Percentiles rank a stretch among this genome's conserved stretches.
phyloP scores from a whole-genome alignment of 208 protist species.

The Sergeia podlipaevii region DNA sequence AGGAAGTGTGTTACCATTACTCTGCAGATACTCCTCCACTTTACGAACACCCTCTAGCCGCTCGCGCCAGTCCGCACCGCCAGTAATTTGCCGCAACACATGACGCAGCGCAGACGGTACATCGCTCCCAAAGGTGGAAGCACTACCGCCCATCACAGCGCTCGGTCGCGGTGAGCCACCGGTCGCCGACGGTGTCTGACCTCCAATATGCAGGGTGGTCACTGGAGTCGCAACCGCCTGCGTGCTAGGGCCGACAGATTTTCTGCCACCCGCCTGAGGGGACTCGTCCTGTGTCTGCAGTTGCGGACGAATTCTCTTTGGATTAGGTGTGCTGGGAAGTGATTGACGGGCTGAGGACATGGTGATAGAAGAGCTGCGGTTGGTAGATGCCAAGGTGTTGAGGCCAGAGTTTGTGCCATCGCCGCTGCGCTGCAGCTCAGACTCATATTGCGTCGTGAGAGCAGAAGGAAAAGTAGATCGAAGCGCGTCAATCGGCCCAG shows the following conservation, averaged over 20 bases:
- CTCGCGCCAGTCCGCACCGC: constrained; percentile 65
- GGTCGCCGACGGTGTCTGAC: background rate
- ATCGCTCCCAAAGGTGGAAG: background rate
- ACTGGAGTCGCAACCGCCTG: background rate
- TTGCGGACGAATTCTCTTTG: background rate
- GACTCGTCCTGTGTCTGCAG: too few species aligned
- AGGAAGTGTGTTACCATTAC: constrained; percentile 31
- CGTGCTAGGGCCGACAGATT: background rate
- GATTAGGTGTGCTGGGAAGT: background rate
- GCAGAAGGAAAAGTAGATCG: too few species aligned
- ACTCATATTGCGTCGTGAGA: too few species aligned
- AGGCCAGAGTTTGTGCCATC: too few species aligned
- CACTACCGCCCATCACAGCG: background rate
- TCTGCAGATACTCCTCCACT: constrained; percentile 53
- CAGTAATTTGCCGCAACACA: constrained; percentile 57
- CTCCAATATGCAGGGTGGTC: constrained; percentile 1
- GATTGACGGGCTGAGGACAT: too few species aligned
- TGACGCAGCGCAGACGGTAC: constrained; percentile 18
- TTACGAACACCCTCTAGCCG: constrained; percentile 61
- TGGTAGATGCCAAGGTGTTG: too few species aligned
- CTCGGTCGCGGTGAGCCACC: constrained; percentile 1
- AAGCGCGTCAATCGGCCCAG: too few species aligned
- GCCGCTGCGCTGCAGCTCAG: too few species aligned
- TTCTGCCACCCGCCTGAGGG: constrained; percentile 10
- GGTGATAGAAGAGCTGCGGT: too few species aligned